Conservation (phyloP, 2,329 filamentous ascomycete genomes). For the Xylaria sp. region DNA sequence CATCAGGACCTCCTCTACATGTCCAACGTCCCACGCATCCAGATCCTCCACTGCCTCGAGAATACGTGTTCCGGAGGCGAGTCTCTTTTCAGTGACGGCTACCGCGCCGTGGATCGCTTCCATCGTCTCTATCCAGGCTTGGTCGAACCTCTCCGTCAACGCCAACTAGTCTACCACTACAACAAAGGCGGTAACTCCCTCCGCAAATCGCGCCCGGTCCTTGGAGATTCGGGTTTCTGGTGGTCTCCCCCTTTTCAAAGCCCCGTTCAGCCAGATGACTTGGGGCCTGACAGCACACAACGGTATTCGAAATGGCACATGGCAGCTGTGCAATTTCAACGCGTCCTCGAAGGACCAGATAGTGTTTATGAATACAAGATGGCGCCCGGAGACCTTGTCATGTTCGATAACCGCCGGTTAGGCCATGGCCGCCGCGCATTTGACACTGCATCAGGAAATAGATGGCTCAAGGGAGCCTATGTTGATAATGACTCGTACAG, state of each 20-base stretch:
- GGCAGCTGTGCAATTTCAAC: constrained; percentile 67
- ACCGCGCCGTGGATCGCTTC: constrained; percentile 66
- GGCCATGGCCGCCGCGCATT: constrained; percentile 86
- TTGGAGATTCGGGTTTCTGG: constrained; percentile 60
- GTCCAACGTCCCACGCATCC: constrained; percentile 79
- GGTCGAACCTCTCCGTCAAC: constrained; percentile 55
- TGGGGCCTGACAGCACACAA: not conserved
- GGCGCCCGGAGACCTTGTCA: constrained; percentile 83
- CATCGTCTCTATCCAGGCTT: constrained; percentile 28
- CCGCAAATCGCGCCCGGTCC: constrained; percentile 65
- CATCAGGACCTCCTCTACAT: constrained; percentile 97
- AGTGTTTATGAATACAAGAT: constrained; percentile 78
- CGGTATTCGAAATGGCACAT: constrained; percentile 56
- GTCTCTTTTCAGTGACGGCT: constrained; percentile 85
- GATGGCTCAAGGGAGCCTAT: constrained; percentile 90
- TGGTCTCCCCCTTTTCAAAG: constrained; percentile 88
- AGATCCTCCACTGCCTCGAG: constrained; percentile 88
- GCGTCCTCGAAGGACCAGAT: constrained; percentile 64
- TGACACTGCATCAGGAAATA: constrained; percentile 70
- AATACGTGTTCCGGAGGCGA: constrained; percentile 84
- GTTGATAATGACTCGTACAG: constrained; percentile 62
- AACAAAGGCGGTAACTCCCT: constrained; percentile 72
- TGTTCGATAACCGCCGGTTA: constrained; percentile 92
- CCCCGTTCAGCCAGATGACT: constrained; percentile 45
- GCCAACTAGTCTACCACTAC: constrained; percentile 68